phyloP scores from a whole-genome alignment of 805 yeast species.

The Cyberlindnera samutprakarnensis region DNA sequence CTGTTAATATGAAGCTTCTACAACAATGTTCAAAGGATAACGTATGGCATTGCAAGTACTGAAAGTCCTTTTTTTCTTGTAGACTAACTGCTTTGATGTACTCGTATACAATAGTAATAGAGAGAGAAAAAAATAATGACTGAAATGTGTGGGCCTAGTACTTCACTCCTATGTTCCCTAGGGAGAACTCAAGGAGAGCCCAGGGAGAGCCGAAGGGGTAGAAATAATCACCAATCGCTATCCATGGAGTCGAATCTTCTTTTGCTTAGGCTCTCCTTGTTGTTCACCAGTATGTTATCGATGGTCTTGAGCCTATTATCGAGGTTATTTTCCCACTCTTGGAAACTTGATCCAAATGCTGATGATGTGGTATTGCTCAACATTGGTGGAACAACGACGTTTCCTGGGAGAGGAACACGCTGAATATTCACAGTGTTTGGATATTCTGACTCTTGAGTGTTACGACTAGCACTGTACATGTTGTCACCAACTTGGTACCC shows the following conservation, averaged over 20 bases:
- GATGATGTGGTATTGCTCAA: slow-evolving; percentile 27
- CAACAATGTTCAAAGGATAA: too few relatives aligned
- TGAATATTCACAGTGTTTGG: slow-evolving; percentile 22
- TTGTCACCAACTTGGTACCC: slow-evolving; percentile 38
- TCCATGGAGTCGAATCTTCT: slow-evolving; percentile 22
- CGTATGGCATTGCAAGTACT: too few relatives aligned
- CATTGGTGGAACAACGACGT: slow-evolving; percentile 27
- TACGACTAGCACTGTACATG: slow-evolving; percentile 7
- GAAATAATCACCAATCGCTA: slow-evolving; percentile 21
- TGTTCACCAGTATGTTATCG: slow-evolving; percentile 19
- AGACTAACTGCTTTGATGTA: too few relatives aligned
- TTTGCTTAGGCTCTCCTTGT: slow-evolving; percentile 16
- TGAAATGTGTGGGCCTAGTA: too few relatives aligned
- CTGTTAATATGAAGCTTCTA: too few relatives aligned
- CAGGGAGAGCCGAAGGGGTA: too few relatives aligned
- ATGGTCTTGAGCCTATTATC: slow-evolving; percentile 28
- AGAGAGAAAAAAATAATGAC: too few relatives aligned
- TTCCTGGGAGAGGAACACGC: slow-evolving; percentile 29
- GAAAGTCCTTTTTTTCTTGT: too few relatives aligned
- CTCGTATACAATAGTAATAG: too few relatives aligned
- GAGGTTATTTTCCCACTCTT: slow-evolving; percentile 32
- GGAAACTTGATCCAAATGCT: slow-evolving; percentile 28
- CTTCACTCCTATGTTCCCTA: too few relatives aligned
- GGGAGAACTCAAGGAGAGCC: too few relatives aligned
- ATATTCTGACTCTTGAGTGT: slow-evolving; percentile 9